These are phyloP conservation scores for Ophiostoma sp. DNA, from an alignment of 2,329 filamentous ascomycete species.

Conservation along the genomic window DNA sequence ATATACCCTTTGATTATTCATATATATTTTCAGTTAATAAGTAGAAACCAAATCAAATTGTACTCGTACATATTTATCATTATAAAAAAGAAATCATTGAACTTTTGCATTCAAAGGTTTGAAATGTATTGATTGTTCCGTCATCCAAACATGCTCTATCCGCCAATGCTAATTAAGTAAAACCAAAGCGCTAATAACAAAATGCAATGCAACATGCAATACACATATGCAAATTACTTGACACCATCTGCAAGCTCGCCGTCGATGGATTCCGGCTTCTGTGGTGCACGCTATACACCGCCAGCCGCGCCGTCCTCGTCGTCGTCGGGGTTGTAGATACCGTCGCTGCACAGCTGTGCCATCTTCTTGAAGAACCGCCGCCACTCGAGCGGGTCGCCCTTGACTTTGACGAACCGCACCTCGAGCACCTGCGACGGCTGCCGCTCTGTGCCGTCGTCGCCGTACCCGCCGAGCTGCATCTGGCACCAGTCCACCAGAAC, in stretches of 20 bases:
- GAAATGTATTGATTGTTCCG: too few relatives aligned
- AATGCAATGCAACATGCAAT: background rate
- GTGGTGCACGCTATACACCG: constrained; percentile 13
- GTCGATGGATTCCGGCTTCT: background rate
- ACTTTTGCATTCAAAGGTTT: too few relatives aligned
- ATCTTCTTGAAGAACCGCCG: constrained; percentile 93
- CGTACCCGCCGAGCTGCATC: constrained; percentile 27
- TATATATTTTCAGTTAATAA: too few relatives aligned
- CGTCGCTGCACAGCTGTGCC: constrained; percentile 81
- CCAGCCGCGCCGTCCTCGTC: constrained; percentile 17
- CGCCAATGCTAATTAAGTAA: too few relatives aligned
- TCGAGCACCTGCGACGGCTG: constrained; percentile 58
- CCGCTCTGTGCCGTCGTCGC: constrained; percentile 41
- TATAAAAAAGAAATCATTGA: too few relatives aligned
- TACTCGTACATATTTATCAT: too few relatives aligned
- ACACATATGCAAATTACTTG: background rate
- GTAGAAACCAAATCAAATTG: too few relatives aligned
- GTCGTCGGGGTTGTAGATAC: constrained; percentile 49
- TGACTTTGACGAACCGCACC: constrained; percentile 86
- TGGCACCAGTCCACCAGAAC: constrained; percentile 56
- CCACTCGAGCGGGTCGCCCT: constrained; percentile 96
- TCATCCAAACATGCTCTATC: too few relatives aligned
- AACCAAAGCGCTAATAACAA: too few relatives aligned
- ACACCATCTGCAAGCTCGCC: background rate
- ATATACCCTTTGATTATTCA: too few relatives aligned